Percentiles rank a stretch among this genome's conserved stretches.
phyloP scores from a whole-genome alignment of 2,329 filamentous ascomycete species.

The Sporothrix euskadiensis region DNA sequence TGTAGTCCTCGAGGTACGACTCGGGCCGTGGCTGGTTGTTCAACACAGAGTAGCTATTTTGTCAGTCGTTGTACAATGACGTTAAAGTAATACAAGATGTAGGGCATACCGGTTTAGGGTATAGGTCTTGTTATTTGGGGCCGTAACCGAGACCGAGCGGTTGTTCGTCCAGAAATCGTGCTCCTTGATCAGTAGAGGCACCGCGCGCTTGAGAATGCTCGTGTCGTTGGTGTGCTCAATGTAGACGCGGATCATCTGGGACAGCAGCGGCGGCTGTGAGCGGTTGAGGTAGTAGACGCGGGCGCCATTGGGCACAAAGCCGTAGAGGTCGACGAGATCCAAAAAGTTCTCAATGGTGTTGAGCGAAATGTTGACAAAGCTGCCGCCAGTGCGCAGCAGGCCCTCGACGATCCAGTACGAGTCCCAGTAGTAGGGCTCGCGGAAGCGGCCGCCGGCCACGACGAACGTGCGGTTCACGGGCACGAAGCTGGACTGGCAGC shows the following conservation, averaged over 20 bases:
- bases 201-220: constrained; percentile 58
- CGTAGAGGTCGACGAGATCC: constrained; percentile 63
- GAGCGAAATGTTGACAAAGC: constrained; percentile 62
- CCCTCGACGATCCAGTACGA: constrained; percentile 69
- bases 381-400: constrained; percentile 63
- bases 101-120: constrained; percentile 54
- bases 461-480: constrained; percentile 68
- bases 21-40: constrained; percentile 69
- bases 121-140: constrained; percentile 50
- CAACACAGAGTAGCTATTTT: constrained; percentile 54
- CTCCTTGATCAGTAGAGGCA: constrained; percentile 64
- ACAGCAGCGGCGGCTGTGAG: constrained; percentile 65
- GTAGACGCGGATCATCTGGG: constrained; percentile 66
- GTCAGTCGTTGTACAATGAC: background rate
- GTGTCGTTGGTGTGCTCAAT: constrained; percentile 65
- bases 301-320: constrained; percentile 69
- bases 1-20: constrained; percentile 65
- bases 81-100: background rate
- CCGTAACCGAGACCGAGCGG: constrained; percentile 56
- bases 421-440: constrained; percentile 72
- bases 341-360: constrained; percentile 72
- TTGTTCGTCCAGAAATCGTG: constrained; percentile 64
- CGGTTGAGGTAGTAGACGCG: constrained; percentile 65
- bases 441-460: constrained; percentile 69
- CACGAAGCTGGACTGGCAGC: constrained; percentile 65